Evolutionary conservation across 495 filamentous ascomycete species (phyloP), one percentile per base, ranked within the genome.

Genomic region (Pyrenula massariospora): DNA sequence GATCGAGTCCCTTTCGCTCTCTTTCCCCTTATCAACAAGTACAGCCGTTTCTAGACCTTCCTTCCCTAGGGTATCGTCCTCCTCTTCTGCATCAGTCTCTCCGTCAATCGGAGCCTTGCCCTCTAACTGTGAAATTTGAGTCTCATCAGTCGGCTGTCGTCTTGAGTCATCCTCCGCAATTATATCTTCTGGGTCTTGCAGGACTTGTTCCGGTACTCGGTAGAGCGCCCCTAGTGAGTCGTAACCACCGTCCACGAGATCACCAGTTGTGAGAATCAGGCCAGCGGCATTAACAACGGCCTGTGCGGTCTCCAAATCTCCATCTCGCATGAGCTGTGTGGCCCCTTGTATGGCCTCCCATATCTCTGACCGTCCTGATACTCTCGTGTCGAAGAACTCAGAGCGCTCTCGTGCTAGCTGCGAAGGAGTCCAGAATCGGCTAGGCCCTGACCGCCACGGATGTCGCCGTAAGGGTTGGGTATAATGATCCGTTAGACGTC

Each of bases 381-480:
- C 87, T 25, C 88, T 73, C 2, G 91, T 97, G 55, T 91, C 86
- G 60, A 89, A 93, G 70, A 90, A 93, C 57, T 88, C 88, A 22
- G 68, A 66, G 24, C 80, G 73, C 56, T 78, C 77, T 25, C 65
- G 72, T 51, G 74, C 67, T 1, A 83, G 66, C 50, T 78, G 66
- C 3, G 60, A 57, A 22, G 74, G 74, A 1, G 73, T 81, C 82
- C 84, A 84, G 11, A 63, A 54, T 19, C 70, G 74, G 10, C 68
- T 70, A 15, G 31, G 31, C 58, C 78, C 77, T 58, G 74, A 68
- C 25, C 70, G 68, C 77, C 79, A 81, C 19, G 71, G 58, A 63
- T 81, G 79, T 0, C 59, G 65, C 23, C 73, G 73, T 52, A 82
- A 66, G 1, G 79, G 79, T 22, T 70, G 64, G 31, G 79, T 81